Percentiles rank a stretch among this genome's conserved stretches.
Evolutionary conservation across 2,329 filamentous ascomycete species (phyloP).

Genomic region (Trichoderma guizhouense): DNA sequence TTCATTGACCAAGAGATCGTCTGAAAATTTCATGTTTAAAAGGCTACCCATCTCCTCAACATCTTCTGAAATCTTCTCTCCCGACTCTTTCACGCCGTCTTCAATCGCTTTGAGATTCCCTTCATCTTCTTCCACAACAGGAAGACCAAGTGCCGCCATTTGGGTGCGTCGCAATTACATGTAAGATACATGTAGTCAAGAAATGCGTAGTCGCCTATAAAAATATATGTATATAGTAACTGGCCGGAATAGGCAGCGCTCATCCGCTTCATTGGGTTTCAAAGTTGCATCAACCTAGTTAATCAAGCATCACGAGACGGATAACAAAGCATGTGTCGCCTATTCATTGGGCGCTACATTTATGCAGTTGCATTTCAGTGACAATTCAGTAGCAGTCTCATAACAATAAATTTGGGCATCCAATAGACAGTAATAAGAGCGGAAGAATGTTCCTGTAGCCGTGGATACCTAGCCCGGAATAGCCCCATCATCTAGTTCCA

Average conservation of each 20-base stretch:
- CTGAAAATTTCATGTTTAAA: no score
- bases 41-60: no score
- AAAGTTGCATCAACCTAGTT: not conserved
- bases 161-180: not conserved
- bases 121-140: no score
- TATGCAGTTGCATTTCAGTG: not conserved
- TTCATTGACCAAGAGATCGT: no score
- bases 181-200: not conserved
- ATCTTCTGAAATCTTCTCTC: no score
- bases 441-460: not conserved
- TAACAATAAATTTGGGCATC: not conserved
- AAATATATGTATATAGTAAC: not conserved
- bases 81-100: no score
- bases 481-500: not conserved
- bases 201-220: not conserved
- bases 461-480: not conserved
- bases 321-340: not conserved
- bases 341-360: not conserved
- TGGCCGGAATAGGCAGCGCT: not conserved
- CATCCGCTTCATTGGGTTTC: not conserved
- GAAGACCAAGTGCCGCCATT: no score
- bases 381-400: not conserved
- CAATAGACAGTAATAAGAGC: not conserved
- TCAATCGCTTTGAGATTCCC: no score
- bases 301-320: not conserved